phyloP scores from a whole-genome alignment of 805 yeast genomes.

The Lachancea nothofagi region DNA sequence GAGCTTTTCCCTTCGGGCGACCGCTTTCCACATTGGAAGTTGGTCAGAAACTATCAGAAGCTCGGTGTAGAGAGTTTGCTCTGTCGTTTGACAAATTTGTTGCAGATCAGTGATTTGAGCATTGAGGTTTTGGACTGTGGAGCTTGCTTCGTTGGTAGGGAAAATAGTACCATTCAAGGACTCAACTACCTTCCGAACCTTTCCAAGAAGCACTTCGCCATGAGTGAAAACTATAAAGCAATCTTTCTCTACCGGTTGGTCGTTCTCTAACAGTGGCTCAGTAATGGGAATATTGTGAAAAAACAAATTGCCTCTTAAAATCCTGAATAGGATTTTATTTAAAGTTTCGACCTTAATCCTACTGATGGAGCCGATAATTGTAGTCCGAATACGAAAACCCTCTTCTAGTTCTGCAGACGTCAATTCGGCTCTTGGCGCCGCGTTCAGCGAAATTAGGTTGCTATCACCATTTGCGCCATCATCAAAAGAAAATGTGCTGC shows the following conservation, averaged over 20 bases:
- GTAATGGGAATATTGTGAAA: conserved; percentile 68
- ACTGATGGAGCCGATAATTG: conserved; percentile 70
- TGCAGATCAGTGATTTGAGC: conserved; percentile 48
- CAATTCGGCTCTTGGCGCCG: conserved; percentile 3
- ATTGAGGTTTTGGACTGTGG: conserved; percentile 38
- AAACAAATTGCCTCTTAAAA: conserved; percentile 85
- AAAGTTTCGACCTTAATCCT: conserved; percentile 63
- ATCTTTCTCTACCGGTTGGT: conserved; percentile 56
- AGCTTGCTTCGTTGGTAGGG: conserved; percentile 38
- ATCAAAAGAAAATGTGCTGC: conserved; percentile 26
- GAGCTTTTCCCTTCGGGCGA: conserved; percentile 72
- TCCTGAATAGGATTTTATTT: conserved; percentile 86
- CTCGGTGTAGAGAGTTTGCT: conserved; percentile 68
- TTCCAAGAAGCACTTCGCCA: conserved; percentile 66
- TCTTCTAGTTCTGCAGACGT: conserved; percentile 26
- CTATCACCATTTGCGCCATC: conserved; percentile 12
- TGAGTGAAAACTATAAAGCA: conserved; percentile 89
- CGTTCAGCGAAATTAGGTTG: conserved; percentile 6
- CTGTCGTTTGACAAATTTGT: conserved; percentile 58
- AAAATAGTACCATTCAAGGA: conserved; percentile 76
- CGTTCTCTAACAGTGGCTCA: conserved; percentile 61
- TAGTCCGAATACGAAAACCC: conserved; percentile 31
- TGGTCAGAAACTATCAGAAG: conserved; percentile 71
- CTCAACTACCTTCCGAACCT: conserved; percentile 79
- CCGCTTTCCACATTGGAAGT: conserved; percentile 66